phyloP scores from a whole-genome alignment of 2,329 filamentous ascomycete genomes.

The Ophiostoma perfectum region DNA sequence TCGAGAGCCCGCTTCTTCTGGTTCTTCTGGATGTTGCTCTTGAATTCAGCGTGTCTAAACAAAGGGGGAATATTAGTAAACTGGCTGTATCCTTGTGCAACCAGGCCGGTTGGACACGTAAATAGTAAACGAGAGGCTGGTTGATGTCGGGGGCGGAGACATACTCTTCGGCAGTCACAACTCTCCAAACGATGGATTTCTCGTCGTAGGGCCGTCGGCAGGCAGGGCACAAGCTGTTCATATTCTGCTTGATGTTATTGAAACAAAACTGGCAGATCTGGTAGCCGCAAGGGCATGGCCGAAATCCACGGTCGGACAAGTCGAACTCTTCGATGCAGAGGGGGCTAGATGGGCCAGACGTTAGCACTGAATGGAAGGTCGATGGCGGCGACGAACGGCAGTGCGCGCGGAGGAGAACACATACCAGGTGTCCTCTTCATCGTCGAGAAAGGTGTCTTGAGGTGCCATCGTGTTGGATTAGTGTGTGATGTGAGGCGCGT shows the following conservation, averaged over 20 bases:
- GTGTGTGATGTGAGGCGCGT: conserved; percentile 17
- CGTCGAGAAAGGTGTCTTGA: conserved; percentile 65
- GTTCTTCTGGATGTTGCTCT: conserved; percentile 76
- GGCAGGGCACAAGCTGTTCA: conserved; percentile 96
- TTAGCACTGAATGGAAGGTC: conserved; percentile 18
- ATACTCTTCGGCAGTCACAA: conserved; percentile 91
- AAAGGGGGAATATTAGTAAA: conserved; percentile 1
- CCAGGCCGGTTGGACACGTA: background rate
- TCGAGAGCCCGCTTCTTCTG: conserved; percentile 84
- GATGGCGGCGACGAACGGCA: background rate
- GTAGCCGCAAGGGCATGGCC: conserved; percentile 94
- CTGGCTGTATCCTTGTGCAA: background rate
- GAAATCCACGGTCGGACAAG: conserved; percentile 93
- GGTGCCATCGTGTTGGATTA: conserved; percentile 51
- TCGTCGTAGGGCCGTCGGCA: conserved; percentile 94
- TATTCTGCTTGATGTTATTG: conserved; percentile 98
- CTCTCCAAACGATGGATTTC: conserved; percentile 94
- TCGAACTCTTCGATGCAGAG: conserved; percentile 99
- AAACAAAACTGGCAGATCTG: conserved; percentile 99
- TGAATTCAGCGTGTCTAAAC: conserved; percentile 64
- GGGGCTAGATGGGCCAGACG: conserved; percentile 54
- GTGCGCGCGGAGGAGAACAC: conserved; percentile 26
- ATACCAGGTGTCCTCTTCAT: conserved; percentile 66
- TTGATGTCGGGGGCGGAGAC: conserved; percentile 33
- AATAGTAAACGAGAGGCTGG: background rate